Evolutionary conservation across 2,329 filamentous ascomycete species (phyloP), one percentile per base, ranked within the genome.

Genomic region (Fusarium sp.): DNA sequence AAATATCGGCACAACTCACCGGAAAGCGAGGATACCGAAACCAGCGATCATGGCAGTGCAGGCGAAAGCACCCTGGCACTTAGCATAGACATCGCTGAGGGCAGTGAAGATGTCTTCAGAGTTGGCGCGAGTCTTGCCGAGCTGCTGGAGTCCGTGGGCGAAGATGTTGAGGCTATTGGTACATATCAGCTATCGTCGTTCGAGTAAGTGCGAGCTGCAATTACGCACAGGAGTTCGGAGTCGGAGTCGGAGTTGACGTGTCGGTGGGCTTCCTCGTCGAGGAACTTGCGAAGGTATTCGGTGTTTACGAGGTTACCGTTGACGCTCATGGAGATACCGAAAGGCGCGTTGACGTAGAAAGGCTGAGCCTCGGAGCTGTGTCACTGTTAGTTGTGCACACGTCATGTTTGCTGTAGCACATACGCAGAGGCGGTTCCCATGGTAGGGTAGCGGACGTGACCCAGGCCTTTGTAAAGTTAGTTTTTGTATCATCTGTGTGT

Each of bases 241-340:
- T 97, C 93, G 61, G 91, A 94, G 75, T 97, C 93, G 28, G 93
- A 94, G 81, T 97, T 97, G 84, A 96, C 92, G 79, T 97, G 93
- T 72, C 93, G 88, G 77, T 93, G 93, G 10, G 92, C 93, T 71
- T 92, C 91, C 69, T 90, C 83, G 75, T 97, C 93, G 50, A 97
- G 85, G 77, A 90, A 93, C 65, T 84, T 81, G 78, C 88, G 89
- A 49, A 97, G 84, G 55, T 92, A 89, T 3, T 86, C 85, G 7
- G 90, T 88, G 77, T 97, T 87, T 83, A 97, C 92, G 48, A 97
- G 85, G 81, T 97, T 97, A 64, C 94, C 94, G 76, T 97, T 97
- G 81, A 96, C 91, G 23, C 71, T 49, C 68, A 73, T 71, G 8
- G 65, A 73, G 40, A 76, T 48, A 30, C 76, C 75, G 51, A 72